Evolutionary conservation across 306 rosid species (phyloP).

Genomic region (Rosa multiflora): DNA sequence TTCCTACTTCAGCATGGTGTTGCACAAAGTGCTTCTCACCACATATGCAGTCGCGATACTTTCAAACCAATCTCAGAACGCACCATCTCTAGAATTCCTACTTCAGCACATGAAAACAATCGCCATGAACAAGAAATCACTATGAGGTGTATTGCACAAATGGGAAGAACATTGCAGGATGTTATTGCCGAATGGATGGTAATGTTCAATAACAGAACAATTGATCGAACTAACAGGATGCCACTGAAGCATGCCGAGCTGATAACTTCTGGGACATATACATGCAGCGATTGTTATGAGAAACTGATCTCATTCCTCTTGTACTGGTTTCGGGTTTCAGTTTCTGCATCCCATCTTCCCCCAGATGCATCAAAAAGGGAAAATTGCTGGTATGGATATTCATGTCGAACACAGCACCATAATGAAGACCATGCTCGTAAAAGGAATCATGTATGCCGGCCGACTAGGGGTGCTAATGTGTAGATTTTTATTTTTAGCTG

Average conservation of each 20-base stretch:
- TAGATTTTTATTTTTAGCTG: background rate
- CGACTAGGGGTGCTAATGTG: conserved; percentile 46
- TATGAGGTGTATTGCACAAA: conserved; percentile 61
- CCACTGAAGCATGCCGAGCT: conserved; percentile 57
- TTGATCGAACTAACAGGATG: conserved; percentile 63
- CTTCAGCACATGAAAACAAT: conserved; percentile 69
- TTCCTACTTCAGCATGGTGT: conserved; percentile 55
- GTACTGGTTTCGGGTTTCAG: conserved; percentile 82
- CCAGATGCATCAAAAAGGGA: conserved; percentile 57
- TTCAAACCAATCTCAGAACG: conserved; percentile 64
- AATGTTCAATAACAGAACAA: conserved; percentile 65
- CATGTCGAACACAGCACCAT: conserved; percentile 88
- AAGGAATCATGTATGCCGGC: conserved; percentile 87
- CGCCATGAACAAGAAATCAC: conserved; percentile 78
- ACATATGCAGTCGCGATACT: conserved; percentile 62
- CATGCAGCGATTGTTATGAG: conserved; percentile 77
- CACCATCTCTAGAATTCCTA: conserved; percentile 58
- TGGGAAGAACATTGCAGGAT: conserved; percentile 86
- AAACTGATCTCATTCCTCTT: conserved; percentile 77
- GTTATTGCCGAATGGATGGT: conserved; percentile 68
- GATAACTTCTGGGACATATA: conserved; percentile 50
- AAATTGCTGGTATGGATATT: conserved; percentile 96
- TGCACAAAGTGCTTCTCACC: conserved; percentile 40
- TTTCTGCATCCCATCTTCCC: conserved; percentile 56
- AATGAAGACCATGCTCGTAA: conserved; percentile 76